phyloP scores from a whole-genome alignment of 805 yeast species.

The Ogataea zsoltii region DNA sequence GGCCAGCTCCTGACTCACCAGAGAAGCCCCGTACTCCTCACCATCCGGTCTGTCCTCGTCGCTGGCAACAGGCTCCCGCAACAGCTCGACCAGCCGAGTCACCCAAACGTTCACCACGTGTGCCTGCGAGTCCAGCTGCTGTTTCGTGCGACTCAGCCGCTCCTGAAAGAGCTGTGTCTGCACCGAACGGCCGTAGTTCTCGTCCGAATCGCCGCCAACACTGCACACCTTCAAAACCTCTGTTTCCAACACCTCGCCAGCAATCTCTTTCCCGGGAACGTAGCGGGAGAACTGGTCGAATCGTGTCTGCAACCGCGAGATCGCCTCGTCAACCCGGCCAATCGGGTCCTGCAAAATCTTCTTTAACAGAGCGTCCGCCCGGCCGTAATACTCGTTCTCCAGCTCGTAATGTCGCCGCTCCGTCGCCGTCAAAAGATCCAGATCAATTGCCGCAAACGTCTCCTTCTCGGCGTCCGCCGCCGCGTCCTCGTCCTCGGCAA shows the following conservation, averaged over 20 bases:
- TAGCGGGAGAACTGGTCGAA: constrained; percentile 11
- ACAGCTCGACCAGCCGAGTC: constrained; percentile 39
- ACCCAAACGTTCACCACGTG: constrained; percentile 53
- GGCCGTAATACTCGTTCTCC: constrained; percentile 55
- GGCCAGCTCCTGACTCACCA: constrained; percentile 74
- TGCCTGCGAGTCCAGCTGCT: constrained; percentile 54
- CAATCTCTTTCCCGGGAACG: neutral
- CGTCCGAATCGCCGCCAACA: constrained; percentile 3
- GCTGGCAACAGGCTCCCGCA: constrained; percentile 47
- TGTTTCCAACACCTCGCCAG: neutral
- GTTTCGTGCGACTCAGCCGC: constrained; percentile 24
- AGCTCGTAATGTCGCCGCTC: constrained; percentile 37
- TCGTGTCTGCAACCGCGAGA: constrained; percentile 24
- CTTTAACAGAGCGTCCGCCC: constrained; percentile 63
- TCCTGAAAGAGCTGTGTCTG: constrained; percentile 27
- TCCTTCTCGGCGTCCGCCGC: constrained; percentile 26
- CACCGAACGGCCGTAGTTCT: constrained; percentile 18
- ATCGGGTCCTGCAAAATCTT: constrained; percentile 47
- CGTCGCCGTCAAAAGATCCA: constrained; percentile 21
- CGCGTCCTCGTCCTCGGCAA: constrained; percentile 23
- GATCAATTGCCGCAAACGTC: constrained; percentile 23
- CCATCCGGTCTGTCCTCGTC: constrained; percentile 36
- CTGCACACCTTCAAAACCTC: constrained; percentile 9
- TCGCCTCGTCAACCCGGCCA: constrained; percentile 35
- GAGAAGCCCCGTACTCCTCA: constrained; percentile 74